Conservation (phyloP, 768 basidiomycete genomes). For the Stropharia rugosoannulata region DNA sequence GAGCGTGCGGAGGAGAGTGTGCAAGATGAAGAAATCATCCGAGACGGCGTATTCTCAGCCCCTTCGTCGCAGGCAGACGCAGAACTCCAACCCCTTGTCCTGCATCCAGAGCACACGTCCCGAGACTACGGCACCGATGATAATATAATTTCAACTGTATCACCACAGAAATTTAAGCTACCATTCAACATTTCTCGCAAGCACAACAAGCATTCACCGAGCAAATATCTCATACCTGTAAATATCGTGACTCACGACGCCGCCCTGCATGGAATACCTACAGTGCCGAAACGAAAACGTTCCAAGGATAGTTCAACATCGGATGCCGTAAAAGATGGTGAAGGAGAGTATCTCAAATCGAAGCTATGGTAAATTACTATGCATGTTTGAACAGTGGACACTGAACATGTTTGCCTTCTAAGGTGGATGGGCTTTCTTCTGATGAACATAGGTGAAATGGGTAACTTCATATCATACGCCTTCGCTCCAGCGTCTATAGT, state of each 20-base stretch:
- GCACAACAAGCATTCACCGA: slow-evolving; percentile 17
- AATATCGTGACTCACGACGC: slow-evolving; percentile 41
- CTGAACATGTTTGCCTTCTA: slow-evolving; percentile 22
- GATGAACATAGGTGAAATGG: slow-evolving; percentile 88
- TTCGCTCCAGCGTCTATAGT: slow-evolving; percentile 92
- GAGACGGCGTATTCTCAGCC: slow-evolving; percentile 15
- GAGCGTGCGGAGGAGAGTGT: slow-evolving; percentile 25
- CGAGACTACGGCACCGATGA: slow-evolving; percentile 24
- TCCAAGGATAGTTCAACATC: slow-evolving; percentile 15
- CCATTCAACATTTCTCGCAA: slow-evolving; percentile 34
- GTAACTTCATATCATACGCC: slow-evolving; percentile 90
- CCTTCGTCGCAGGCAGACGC: slow-evolving; percentile 9
- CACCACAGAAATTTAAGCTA: slow-evolving; percentile 23
- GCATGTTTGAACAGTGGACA: neutral
- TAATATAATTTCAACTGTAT: slow-evolving; percentile 1
- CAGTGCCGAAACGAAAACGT: slow-evolving; percentile 17
- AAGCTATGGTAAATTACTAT: slow-evolving; percentile 67
- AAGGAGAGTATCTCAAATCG: slow-evolving; percentile 79
- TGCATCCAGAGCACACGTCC: slow-evolving; percentile 11
- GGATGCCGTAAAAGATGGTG: slow-evolving; percentile 42
- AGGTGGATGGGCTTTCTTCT: slow-evolving; percentile 90
- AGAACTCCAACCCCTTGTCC: slow-evolving; percentile 19
- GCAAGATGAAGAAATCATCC: neutral
- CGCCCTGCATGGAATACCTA: slow-evolving; percentile 22
- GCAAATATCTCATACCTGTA: slow-evolving; percentile 32